A percentile compares a stretch with the other conserved stretches of the same genome.
Conservation (phyloP, 805 yeast genomes). For the Pichia ethanolica region DNA sequence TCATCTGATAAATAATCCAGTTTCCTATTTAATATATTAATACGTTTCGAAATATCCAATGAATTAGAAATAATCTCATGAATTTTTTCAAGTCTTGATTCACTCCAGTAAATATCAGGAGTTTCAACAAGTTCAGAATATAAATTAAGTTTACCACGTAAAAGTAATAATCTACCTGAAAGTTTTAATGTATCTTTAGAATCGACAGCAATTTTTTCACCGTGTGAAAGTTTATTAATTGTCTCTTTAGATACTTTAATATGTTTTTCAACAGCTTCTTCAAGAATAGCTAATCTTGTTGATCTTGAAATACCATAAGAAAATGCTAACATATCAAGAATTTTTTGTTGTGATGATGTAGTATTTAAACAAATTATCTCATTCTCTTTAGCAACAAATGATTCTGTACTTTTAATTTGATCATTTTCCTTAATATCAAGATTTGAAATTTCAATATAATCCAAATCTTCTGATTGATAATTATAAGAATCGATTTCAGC, state of each 20-base stretch:
- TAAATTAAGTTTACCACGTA: constrained; percentile 76
- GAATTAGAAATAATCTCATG: constrained; percentile 64
- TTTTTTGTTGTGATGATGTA: constrained; percentile 33
- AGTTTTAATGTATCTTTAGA: constrained; percentile 57
- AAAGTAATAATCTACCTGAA: constrained; percentile 67
- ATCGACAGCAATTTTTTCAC: constrained; percentile 42
- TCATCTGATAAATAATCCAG: constrained; percentile 89
- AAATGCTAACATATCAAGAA: constrained; percentile 80
- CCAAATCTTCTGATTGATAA: constrained; percentile 82
- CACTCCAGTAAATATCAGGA: constrained; percentile 91
- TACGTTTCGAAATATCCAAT: constrained; percentile 71
- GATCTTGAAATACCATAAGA: constrained; percentile 83
- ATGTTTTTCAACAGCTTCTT: constrained; percentile 61
- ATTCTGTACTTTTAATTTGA: constrained; percentile 20
- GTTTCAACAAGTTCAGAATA: constrained; percentile 87
- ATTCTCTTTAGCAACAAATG: constrained; percentile 36
- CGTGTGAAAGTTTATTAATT: constrained; percentile 60
- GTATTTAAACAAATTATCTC: constrained; percentile 68
- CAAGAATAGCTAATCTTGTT: constrained; percentile 76
- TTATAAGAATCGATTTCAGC: constrained; percentile 43
- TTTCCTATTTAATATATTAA: constrained; percentile 72
- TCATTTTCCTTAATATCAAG: background rate
- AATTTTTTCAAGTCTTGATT: constrained; percentile 72
- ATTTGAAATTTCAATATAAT: constrained; percentile 38
- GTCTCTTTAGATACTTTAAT: constrained; percentile 55